A percentile compares a stretch with the other conserved stretches of the same genome.
Conservation (phyloP, 73 alveolate species). For the Tetrahymena elliotti region DNA sequence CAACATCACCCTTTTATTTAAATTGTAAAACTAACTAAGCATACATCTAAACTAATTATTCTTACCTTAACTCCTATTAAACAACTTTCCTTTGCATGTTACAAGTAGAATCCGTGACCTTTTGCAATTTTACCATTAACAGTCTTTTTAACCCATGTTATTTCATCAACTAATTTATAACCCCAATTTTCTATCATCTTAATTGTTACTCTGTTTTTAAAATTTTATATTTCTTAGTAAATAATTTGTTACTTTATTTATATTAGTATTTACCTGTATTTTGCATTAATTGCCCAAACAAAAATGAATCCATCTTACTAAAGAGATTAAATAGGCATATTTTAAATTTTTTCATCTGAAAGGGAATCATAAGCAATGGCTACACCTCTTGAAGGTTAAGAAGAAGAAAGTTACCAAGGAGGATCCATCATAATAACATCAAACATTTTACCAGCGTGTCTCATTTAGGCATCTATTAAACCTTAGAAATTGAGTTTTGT, state of each 20-base stretch:
- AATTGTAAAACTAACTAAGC: not conserved
- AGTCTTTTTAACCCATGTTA: slow-evolving; percentile 78
- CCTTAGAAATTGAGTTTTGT: slow-evolving; percentile 32
- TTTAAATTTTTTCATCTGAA: slow-evolving; percentile 49
- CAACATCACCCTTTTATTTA: not conserved
- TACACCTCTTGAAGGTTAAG: slow-evolving; percentile 78
- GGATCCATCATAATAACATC: slow-evolving; percentile 93
- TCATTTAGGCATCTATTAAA: slow-evolving; percentile 1
- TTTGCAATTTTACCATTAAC: slow-evolving; percentile 71
- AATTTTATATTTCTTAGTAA: not conserved
- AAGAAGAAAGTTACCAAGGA: slow-evolving; percentile 85
- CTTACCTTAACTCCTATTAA: slow-evolving; percentile 72
- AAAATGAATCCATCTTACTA: slow-evolving; percentile 65
- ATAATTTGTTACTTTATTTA: too few relatives aligned
- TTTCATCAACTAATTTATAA: slow-evolving; percentile 66
- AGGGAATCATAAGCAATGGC: slow-evolving; percentile 74
- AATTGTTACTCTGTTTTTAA: slow-evolving; percentile 28
- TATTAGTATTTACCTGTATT: slow-evolving; percentile 20
- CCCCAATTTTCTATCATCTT: slow-evolving; percentile 67
- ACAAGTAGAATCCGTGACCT: slow-evolving; percentile 76
- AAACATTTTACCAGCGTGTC: slow-evolving; percentile 53
- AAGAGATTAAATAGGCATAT: slow-evolving; percentile 53
- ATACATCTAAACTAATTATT: slow-evolving; percentile 3
- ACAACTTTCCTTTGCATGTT: slow-evolving; percentile 85
- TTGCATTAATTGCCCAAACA: slow-evolving; percentile 73